These are phyloP conservation scores for Paraleonurus japonicus DNA, from an alignment of 257 asterid genomes.

Conservation along the genomic window DNA sequence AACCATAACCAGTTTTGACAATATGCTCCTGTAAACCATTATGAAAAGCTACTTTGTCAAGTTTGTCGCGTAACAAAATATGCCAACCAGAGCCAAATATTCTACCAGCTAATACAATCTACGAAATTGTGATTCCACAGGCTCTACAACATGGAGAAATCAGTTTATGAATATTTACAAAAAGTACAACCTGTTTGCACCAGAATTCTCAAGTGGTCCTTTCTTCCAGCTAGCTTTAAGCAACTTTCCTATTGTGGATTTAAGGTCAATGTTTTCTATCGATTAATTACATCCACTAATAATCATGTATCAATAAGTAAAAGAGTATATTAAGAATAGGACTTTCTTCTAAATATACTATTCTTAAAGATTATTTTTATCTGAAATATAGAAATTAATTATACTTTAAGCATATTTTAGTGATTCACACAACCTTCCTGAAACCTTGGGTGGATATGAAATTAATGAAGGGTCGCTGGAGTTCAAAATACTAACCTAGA, in stretches of 20 bases:
- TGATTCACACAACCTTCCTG: background rate
- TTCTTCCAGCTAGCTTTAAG: slow-evolving; percentile 27
- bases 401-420: slow-evolving; percentile 1
- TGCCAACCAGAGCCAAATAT: slow-evolving; percentile 32
- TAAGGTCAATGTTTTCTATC: slow-evolving; percentile 14
- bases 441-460: background rate
- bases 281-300: slow-evolving; percentile 17
- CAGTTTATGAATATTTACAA: slow-evolving; percentile 16
- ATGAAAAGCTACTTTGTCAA: slow-evolving; percentile 31
- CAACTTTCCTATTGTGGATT: slow-evolving; percentile 19
- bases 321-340: background rate
- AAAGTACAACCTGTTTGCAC: slow-evolving; percentile 21
- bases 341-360: background rate
- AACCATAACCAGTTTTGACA: slow-evolving; percentile 78
- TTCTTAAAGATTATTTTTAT: background rate
- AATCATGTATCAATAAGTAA: slow-evolving; percentile 23
- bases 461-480: background rate
- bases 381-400: background rate
- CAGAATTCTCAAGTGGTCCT: slow-evolving; percentile 28
- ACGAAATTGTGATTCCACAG: slow-evolving; percentile 22
- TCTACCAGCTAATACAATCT: slow-evolving; percentile 26
- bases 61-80: slow-evolving; percentile 17
- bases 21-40: slow-evolving; percentile 74
- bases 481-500: background rate
- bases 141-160: slow-evolving; percentile 22